A percentile compares a stretch with the other conserved stretches of the same genome.
Conservation (phyloP, 768 basidiomycete species). For the Suillus alpinus region DNA sequence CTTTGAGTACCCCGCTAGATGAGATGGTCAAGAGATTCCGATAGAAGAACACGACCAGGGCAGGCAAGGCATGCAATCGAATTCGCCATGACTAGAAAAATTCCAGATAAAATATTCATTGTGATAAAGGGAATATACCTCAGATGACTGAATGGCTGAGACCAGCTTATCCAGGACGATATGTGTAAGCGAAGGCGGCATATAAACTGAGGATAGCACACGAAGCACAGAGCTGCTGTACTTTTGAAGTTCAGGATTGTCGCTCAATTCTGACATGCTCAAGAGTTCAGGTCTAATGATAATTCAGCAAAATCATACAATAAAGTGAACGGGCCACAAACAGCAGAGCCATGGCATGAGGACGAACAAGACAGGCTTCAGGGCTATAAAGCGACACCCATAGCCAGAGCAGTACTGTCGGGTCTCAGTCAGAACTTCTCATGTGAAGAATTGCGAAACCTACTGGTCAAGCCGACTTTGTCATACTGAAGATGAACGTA, state of each 20-base stretch:
- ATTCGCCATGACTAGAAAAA: constrained; percentile 80
- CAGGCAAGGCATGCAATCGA: constrained; percentile 82
- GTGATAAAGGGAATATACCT: constrained; percentile 41
- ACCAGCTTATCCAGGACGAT: constrained; percentile 61
- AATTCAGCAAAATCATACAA: not conserved
- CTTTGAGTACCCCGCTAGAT: constrained; percentile 57
- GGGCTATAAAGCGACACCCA: constrained; percentile 75
- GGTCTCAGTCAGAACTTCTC: constrained; percentile 16
- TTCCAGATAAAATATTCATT: constrained; percentile 10
- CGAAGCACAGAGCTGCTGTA: constrained; percentile 81
- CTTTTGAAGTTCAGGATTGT: constrained; percentile 76
- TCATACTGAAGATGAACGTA: constrained; percentile 58
- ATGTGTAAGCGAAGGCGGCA: constrained; percentile 63
- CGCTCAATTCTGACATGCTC: constrained; percentile 87
- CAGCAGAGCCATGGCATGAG: constrained; percentile 76
- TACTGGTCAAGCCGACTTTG: constrained; percentile 83
- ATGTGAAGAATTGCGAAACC: constrained; percentile 21
- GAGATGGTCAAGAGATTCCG: constrained; percentile 80
- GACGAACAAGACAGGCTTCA: constrained; percentile 72
- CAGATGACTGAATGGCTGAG: constrained; percentile 72
- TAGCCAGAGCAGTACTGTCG: constrained; percentile 74
- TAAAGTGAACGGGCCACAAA: constrained; percentile 36
- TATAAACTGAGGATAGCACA: constrained; percentile 78
- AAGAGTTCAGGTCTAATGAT: constrained; percentile 75
- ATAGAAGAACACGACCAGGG: constrained; percentile 88